Conservation (phyloP, 2,329 filamentous ascomycete species). For the Aspergillus pseudoterreus region DNA sequence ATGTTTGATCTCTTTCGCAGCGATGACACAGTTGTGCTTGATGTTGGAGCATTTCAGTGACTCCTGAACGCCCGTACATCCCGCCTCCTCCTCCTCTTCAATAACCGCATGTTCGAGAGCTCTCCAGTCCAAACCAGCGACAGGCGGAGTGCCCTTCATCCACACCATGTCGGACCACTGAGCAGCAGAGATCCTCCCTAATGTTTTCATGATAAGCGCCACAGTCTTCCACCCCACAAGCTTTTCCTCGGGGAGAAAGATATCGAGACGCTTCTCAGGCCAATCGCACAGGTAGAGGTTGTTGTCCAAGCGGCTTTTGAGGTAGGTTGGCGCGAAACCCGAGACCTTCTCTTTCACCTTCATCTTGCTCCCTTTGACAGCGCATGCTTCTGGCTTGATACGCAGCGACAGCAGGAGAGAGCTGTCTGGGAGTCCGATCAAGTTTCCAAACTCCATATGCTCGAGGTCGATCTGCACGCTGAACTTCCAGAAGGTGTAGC, state of each 20-base stretch:
- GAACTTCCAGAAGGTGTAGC: constrained; percentile 8
- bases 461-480: constrained; percentile 12
- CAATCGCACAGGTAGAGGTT: constrained; percentile 16
- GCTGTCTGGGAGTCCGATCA: constrained; percentile 25
- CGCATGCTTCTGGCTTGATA: constrained; percentile 11
- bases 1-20: no score
- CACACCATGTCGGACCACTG: constrained; percentile 21
- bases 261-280: constrained; percentile 16
- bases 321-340: constrained; percentile 15
- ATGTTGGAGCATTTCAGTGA: no score
- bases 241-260: constrained; percentile 21
- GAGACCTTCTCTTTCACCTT: constrained; percentile 15
- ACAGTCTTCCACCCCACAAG: constrained; percentile 25
- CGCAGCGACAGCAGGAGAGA: constrained; percentile 23
- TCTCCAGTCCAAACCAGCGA: constrained; percentile 24
- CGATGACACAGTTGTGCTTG: no score
- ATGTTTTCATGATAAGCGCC: constrained; percentile 26
- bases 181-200: constrained; percentile 17
- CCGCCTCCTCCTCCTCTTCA: not conserved
- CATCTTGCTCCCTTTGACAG: constrained; percentile 15
- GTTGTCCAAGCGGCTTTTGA: constrained; percentile 19
- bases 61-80: no score
- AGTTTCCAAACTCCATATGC: constrained; percentile 23
- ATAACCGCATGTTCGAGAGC: constrained; percentile 14
- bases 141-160: constrained; percentile 10